A percentile compares a stretch with the other conserved stretches of the same genome.
These are phyloP conservation scores for Pythium utonaiense DNA, from an alignment of 352 stramenopile genomes.

Conservation along the genomic window DNA sequence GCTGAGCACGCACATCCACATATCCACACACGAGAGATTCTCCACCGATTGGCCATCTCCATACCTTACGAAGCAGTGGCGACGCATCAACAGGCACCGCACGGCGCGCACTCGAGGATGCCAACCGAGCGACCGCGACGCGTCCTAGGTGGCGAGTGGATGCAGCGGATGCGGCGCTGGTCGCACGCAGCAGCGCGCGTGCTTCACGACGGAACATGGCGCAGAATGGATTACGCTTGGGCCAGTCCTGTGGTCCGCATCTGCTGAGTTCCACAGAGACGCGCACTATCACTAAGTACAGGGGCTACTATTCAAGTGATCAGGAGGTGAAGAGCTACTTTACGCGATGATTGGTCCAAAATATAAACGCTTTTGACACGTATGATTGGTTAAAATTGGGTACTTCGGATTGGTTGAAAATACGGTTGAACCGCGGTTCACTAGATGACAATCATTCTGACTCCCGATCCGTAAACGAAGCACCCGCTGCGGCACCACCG, in stretches of 20 bases:
- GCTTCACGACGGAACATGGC: not conserved
- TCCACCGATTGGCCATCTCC: too few species aligned
- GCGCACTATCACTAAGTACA: not conserved
- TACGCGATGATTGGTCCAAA: not conserved
- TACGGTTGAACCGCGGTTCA: not conserved
- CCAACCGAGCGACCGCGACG: slow-evolving; percentile 1
- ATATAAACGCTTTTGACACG: not conserved
- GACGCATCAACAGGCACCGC: slow-evolving; percentile 21
- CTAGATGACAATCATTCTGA: not conserved
- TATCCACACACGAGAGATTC: too few species aligned
- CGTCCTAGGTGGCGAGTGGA: slow-evolving; percentile 12
- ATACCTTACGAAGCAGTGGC: slow-evolving; percentile 35
- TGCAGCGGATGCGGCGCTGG: slow-evolving; percentile 10
- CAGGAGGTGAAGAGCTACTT: not conserved
- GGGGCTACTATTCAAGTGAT: not conserved
- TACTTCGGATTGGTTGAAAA: too few species aligned
- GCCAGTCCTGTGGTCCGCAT: not conserved
- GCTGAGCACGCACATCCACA: too few species aligned
- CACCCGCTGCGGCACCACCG: not conserved
- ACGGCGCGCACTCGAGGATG: slow-evolving; percentile 11
- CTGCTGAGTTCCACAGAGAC: not conserved
- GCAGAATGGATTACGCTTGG: not conserved
- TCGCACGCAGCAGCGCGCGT: slow-evolving; percentile 22
- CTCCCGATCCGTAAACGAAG: not conserved
- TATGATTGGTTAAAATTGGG: too few species aligned